Evolutionary conservation across 768 basidiomycete genomes (phyloP), one percentile per base, ranked within the genome.

Genomic region (Artomyces pyxidatus): DNA sequence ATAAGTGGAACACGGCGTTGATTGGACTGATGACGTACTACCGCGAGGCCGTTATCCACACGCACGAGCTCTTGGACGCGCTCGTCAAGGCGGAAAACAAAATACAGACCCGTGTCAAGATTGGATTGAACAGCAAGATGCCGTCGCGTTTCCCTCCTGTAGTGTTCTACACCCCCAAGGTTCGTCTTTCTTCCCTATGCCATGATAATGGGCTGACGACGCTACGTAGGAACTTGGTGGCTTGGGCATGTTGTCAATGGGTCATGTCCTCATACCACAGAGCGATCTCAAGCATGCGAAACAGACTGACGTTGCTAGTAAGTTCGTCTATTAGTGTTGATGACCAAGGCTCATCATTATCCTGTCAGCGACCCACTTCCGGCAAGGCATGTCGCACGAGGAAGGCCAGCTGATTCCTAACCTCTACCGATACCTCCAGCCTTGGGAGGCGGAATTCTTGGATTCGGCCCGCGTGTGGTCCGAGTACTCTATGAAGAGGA

Each of bases 71-170:
- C 17, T 78, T 99, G 42, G 96, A 98, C 63, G 80, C 92, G 0
- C 75, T 98, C 35, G 96, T 99, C 61, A 99, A 99, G 69, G 92
- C 94, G 2, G 95, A 99, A 72, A 97, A 97, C 79, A 98, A 98
- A 75, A 95, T 98, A 41, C 96, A 99, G 68, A 97, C 94, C 3
- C 90, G 96, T 69, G 95, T 99, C 61, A 98, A 98, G 77, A 97
- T 99, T 54, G 96, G 95, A n/a, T 63, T 96, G 58, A 96, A 97
- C 76, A 90, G 88, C 67, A 96, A 98, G 73, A 98, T 99, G 96
- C 96, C 96, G 21, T 96, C 93, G 4, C 86, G 93, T 76, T 97
- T 98, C 80, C 95, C 96, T 49, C 87, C 95, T 10, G 88, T 90
- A 14, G 88, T 94, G 7, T 95, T 93, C 74, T 95, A 96, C 64